Percentiles rank a stretch among this genome's conserved stretches.
Evolutionary conservation across 1,284 basidiomycete species (phyloP).

Genomic region (Ceratobasidium sp.): DNA sequence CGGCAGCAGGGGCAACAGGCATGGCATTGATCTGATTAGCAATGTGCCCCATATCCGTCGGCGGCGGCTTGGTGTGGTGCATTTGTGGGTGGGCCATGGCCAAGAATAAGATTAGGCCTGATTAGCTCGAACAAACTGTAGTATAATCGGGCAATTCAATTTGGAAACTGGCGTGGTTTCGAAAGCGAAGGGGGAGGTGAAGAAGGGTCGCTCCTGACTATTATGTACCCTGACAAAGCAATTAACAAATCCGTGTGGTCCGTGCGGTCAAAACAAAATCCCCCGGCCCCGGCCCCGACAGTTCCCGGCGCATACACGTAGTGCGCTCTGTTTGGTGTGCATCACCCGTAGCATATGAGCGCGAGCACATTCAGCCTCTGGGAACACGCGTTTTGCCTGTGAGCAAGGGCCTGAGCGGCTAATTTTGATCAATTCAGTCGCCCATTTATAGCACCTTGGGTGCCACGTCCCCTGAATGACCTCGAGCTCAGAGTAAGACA

Average conservation of each 20-base stretch:
- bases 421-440: not conserved
- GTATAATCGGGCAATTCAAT: not conserved
- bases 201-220: slow-evolving; percentile 6
- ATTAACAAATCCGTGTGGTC: not conserved
- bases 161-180: not conserved
- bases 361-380: too few relatives aligned
- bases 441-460: not conserved
- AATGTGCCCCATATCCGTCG: slow-evolving; percentile 6
- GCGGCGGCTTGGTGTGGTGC: slow-evolving; percentile 6
- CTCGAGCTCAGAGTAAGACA: not conserved
- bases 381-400: too few relatives aligned
- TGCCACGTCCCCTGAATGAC: not conserved
- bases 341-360: too few relatives aligned
- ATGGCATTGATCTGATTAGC: slow-evolving; percentile 27
- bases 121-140: not conserved
- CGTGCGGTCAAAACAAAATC: slow-evolving; percentile 10
- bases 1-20: slow-evolving; percentile 36
- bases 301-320: not conserved
- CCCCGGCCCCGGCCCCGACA: not conserved
- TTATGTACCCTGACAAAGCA: slow-evolving; percentile 20
- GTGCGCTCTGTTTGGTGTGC: too few relatives aligned
- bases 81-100: slow-evolving; percentile 15
- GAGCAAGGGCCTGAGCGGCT: not conserved
- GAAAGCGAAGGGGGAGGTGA: not conserved
- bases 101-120: not conserved